These are phyloP conservation scores for Austroboletus eburneus DNA, from an alignment of 768 basidiomycete genomes.

Conservation along the genomic window DNA sequence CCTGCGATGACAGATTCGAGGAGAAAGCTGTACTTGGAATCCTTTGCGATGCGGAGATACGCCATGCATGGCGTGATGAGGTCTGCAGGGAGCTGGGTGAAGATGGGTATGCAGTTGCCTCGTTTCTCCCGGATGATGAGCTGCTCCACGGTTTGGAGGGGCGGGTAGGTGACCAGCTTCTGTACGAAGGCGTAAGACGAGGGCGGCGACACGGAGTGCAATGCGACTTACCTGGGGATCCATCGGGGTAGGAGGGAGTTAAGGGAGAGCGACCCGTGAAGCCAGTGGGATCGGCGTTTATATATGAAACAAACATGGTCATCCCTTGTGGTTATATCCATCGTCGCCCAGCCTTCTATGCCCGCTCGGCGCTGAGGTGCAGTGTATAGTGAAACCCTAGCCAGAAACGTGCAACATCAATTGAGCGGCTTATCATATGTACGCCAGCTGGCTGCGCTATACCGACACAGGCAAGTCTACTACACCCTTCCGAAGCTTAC, in stretches of 20 bases:
- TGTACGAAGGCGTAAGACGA: constrained; percentile 48
- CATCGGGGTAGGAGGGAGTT: constrained; percentile 26
- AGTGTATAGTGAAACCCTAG: background rate
- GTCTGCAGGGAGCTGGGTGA: constrained; percentile 90
- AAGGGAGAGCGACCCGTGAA: too few relatives aligned
- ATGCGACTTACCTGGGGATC: constrained; percentile 44
- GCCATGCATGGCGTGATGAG: constrained; percentile 96
- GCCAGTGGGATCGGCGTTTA: too few relatives aligned
- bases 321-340: too few relatives aligned
- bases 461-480: background rate
- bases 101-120: constrained; percentile 93
- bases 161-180: constrained; percentile 67
- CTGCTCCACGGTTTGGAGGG: constrained; percentile 70
- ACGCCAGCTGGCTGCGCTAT: background rate
- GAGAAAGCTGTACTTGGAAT: constrained; percentile 91
- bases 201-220: constrained; percentile 15
- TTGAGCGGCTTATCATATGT: background rate
- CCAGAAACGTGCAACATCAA: background rate
- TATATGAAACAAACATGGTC: constrained; percentile 4
- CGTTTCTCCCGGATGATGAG: constrained; percentile 76
- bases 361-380: background rate
- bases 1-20: constrained; percentile 91
- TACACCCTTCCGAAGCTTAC: constrained; percentile 1
- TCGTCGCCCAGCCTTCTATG: constrained; percentile 1
- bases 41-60: constrained; percentile 88